These are phyloP conservation scores for Withania somnifera DNA, from an alignment of 305 asterid genomes.

Conservation along the genomic window DNA sequence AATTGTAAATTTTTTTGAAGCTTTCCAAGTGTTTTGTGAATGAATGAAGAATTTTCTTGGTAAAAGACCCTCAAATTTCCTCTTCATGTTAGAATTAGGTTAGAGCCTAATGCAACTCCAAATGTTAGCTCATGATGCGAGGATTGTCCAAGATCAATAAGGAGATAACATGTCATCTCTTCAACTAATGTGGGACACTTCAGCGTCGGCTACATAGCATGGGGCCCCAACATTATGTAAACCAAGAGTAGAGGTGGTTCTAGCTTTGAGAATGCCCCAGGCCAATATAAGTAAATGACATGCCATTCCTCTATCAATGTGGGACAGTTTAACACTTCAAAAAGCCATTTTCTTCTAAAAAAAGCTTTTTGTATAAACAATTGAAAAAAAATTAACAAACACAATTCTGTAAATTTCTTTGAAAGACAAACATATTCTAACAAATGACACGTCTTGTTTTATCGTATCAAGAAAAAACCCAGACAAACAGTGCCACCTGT, in stretches of 20 bases:
- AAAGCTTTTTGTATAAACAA: neutral
- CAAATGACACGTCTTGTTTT: neutral
- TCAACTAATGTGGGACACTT: neutral
- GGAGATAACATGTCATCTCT: neutral
- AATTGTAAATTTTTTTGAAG: neutral
- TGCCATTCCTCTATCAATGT: neutral
- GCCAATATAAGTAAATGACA: neutral
- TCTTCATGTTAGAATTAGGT: neutral
- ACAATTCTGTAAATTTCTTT: neutral
- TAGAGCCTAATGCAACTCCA: neutral
- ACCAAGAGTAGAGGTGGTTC: neutral
- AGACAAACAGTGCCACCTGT: neutral
- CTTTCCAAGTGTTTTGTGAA: neutral
- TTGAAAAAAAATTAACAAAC: neutral
- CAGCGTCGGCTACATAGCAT: neutral
- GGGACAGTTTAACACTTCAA: neutral
- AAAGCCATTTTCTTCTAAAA: neutral
- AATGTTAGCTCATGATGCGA: neutral
- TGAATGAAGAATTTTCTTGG: neutral
- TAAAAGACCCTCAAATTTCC: neutral
- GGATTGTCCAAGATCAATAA: neutral
- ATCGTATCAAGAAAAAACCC: neutral
- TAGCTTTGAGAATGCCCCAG: neutral
- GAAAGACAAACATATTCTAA: neutral
- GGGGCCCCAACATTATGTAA: neutral